A percentile compares a stretch with the other conserved stretches of the same genome.
Conservation (phyloP, 2,329 filamentous ascomycete species). For the Aspergillus glaucus region DNA sequence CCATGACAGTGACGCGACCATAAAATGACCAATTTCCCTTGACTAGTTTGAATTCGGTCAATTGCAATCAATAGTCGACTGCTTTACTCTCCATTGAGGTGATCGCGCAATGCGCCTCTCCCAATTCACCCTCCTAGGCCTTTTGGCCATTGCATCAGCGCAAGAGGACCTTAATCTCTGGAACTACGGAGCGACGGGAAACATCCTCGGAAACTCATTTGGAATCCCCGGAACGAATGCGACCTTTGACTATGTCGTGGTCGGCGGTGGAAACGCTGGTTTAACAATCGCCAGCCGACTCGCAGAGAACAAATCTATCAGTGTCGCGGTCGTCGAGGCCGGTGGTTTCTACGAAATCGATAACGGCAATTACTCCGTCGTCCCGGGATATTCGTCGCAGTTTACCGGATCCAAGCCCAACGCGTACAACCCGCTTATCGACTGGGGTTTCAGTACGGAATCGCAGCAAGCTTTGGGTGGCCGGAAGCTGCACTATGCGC, state of each 20-base stretch:
- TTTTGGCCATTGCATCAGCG: slow-evolving; percentile 2
- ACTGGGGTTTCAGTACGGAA: slow-evolving; percentile 21
- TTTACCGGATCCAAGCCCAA: slow-evolving; percentile 17
- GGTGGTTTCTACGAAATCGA: slow-evolving; percentile 29
- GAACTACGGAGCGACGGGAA: slow-evolving; percentile 10
- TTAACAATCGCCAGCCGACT: slow-evolving; percentile 18
- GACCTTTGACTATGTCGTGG: slow-evolving; percentile 17
- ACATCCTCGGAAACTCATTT: slow-evolving; percentile 16
- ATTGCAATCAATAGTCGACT: too few species aligned
- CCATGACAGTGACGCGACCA: too few species aligned
- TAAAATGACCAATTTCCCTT: too few species aligned
- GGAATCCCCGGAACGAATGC: slow-evolving; percentile 17
- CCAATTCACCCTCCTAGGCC: not conserved
- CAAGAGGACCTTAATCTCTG: slow-evolving; percentile 8
- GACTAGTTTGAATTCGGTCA: too few species aligned
- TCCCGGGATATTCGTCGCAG: slow-evolving; percentile 18
- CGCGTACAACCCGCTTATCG: slow-evolving; percentile 16
- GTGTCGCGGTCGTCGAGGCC: slow-evolving; percentile 27
- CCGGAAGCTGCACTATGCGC: slow-evolving; percentile 17
- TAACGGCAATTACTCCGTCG: slow-evolving; percentile 22
- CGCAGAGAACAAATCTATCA: slow-evolving; percentile 12
- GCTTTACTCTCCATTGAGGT: not conserved
- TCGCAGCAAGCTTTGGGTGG: slow-evolving; percentile 11
- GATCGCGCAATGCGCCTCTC: not conserved
- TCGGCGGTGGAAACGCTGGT: slow-evolving; percentile 23